phyloP scores from a whole-genome alignment of 2,329 filamentous ascomycete species.

The Chlorencoelia australis region DNA sequence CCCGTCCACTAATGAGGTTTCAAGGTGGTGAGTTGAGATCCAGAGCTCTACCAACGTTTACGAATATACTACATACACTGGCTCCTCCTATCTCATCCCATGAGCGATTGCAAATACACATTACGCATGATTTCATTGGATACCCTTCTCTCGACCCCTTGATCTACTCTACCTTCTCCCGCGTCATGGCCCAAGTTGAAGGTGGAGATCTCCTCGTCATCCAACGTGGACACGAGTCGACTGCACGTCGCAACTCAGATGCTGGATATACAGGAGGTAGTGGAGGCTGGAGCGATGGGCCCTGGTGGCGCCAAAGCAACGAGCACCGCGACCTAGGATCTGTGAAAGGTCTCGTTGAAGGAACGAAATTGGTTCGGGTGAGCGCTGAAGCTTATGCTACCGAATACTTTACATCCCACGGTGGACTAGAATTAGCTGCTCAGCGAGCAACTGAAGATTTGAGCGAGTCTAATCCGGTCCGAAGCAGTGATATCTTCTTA shows the following conservation, averaged over 20 bases:
- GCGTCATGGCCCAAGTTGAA: constrained; percentile 98
- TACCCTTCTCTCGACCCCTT: constrained; percentile 92
- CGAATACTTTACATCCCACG: constrained; percentile 72
- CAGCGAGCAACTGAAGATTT: constrained; percentile 69
- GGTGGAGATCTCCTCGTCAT: constrained; percentile 91
- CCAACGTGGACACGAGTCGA: constrained; percentile 82
- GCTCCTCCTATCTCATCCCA: constrained; percentile 95
- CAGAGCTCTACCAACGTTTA: constrained; percentile 87
- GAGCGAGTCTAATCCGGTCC: constrained; percentile 77
- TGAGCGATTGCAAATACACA: constrained; percentile 93
- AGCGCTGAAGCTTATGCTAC: constrained; percentile 78
- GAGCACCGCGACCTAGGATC: constrained; percentile 66
- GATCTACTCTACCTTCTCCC: constrained; percentile 82
- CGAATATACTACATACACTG: constrained; percentile 86
- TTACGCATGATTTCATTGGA: constrained; percentile 87
- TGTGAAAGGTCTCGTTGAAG: constrained; percentile 73
- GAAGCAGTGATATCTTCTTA: constrained; percentile 90
- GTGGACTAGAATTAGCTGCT: constrained; percentile 72
- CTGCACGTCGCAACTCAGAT: constrained; percentile 55
- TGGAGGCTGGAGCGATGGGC: constrained; percentile 81
- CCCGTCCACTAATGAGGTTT: constrained; percentile 8
- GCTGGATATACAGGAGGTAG: constrained; percentile 44
- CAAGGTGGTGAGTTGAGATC: constrained; percentile 77
- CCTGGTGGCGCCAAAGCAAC: constrained; percentile 80
- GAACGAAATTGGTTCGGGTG: constrained; percentile 82